Conservation (phyloP, 495 filamentous ascomycete genomes). For the Penicillium angulare region DNA sequence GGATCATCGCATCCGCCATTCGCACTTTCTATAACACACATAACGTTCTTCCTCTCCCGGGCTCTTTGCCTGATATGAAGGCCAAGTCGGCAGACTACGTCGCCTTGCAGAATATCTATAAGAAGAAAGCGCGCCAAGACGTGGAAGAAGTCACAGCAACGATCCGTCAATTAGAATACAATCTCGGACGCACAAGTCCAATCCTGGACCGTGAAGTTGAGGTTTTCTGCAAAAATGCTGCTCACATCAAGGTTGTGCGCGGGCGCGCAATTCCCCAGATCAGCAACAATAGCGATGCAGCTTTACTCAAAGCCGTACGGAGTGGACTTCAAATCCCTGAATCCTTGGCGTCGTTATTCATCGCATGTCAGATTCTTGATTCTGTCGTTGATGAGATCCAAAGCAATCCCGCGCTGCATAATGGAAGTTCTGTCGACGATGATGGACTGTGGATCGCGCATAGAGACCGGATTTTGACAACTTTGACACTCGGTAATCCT, state of each 20-base stretch:
- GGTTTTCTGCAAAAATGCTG: constrained; percentile 92
- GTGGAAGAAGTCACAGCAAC: constrained; percentile 69
- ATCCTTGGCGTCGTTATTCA: constrained; percentile 73
- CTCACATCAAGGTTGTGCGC: constrained; percentile 84
- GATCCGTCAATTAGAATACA: constrained; percentile 61
- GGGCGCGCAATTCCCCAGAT: constrained; percentile 55
- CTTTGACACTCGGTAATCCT: constrained; percentile 49
- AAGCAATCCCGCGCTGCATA: constrained; percentile 8
- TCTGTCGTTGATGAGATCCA: constrained; percentile 45
- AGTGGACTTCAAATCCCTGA: constrained; percentile 39
- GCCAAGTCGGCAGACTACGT: constrained; percentile 91
- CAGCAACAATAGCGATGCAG: constrained; percentile 26
- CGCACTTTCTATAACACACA: constrained; percentile 69
- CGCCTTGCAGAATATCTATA: constrained; percentile 90
- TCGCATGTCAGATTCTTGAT: constrained; percentile 70
- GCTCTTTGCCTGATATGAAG: constrained; percentile 96
- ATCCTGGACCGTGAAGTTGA: constrained; percentile 79
- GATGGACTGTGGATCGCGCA: constrained; percentile 38
- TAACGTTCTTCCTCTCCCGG: constrained; percentile 75
- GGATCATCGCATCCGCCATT: constrained; percentile 85
- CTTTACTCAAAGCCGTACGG: constrained; percentile 32
- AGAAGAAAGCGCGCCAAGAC: constrained; percentile 79
- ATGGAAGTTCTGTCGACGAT: constrained; percentile 31
- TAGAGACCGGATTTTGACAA: constrained; percentile 39
- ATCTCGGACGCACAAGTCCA: constrained; percentile 42